Base-by-base conservation (phyloP, 2,329 filamentous ascomycete species). In the Colletotrichum agaves region DNA sequence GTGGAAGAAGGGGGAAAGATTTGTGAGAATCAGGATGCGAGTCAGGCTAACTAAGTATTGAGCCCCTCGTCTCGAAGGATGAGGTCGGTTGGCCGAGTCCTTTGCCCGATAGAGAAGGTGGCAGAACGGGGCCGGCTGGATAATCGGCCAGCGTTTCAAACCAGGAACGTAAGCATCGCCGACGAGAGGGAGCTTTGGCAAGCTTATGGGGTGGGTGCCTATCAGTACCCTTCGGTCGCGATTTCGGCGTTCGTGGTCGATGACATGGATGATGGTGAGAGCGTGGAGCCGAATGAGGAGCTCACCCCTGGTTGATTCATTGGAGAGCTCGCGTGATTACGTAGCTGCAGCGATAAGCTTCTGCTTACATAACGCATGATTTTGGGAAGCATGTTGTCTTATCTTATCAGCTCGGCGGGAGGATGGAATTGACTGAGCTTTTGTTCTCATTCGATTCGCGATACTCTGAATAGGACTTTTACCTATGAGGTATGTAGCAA, bases 221-320 rank as follows among this genome's bases (percentile, higher is more conserved):
- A 59, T 64, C 47, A 59, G 53, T 59, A 41, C 31, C 21, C 46
- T 33, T 64, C 64, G 64, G 65, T 68, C 53, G 65, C 65, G 65
- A 60, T 2, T 64, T 68, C 65, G 65, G 65, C 65, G 55, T 49
- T 55, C 27, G 21, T 60, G 61, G 61, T 64, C 41, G 41, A 59
- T 10, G 61, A 64, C 64, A 64, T 67, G 64, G 64, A 64, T 64
- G 53, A 57, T 67, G 63, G 19, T 60, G 64, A 67, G 64, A 59
- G 61, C 64, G 53, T 65, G 64, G 64, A 67, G 64, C 8, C 46
- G 41, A 55, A 67, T 64, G 64, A 68, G 65, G 61, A 68, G 65
- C 65, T 68, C 53, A 59, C 64, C 61, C 61, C 41, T 65, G 61
- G 61, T 5, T 31, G 35, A 23, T 12, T n/a, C 23, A 19, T 33